These are phyloP conservation scores for Cutaneotrichosporon daszewskae DNA, from an alignment of 1,284 basidiomycete genomes.

Conservation along the genomic window DNA sequence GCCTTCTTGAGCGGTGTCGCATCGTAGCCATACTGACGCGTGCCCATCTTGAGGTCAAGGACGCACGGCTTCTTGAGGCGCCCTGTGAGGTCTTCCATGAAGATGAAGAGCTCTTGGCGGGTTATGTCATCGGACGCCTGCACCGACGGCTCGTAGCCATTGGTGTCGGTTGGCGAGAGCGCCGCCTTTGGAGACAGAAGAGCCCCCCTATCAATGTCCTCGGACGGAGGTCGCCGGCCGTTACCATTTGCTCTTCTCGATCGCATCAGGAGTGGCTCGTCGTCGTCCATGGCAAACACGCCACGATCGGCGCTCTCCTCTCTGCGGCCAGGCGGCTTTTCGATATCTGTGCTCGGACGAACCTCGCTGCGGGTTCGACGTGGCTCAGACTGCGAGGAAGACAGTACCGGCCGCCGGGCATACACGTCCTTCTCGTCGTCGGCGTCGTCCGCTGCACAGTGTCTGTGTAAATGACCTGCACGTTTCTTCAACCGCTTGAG, in stretches of 20 bases:
- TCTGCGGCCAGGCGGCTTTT: background rate
- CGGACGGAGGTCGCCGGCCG: background rate
- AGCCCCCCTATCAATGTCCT: background rate
- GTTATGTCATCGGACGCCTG: constrained; percentile 50
- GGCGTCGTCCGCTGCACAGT: constrained; percentile 21
- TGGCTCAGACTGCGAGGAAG: background rate
- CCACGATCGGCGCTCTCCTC: constrained; percentile 37
- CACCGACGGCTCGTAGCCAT: constrained; percentile 23
- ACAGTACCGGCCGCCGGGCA: too few species aligned
- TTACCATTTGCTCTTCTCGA: too few species aligned
- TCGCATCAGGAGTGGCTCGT: constrained; percentile 1
- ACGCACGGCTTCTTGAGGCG: constrained; percentile 91
- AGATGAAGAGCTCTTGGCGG: constrained; percentile 92
- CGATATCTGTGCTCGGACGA: background rate
- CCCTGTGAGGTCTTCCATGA: constrained; percentile 98
- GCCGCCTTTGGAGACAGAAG: background rate
- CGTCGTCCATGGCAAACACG: constrained; percentile 51
- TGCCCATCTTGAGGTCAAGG: constrained; percentile 98
- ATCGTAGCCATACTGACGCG: constrained; percentile 94
- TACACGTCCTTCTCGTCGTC: constrained; percentile 40
- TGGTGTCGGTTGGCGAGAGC: background rate
- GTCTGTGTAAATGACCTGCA: constrained; percentile 15
- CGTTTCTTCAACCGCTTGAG: constrained; percentile 55
- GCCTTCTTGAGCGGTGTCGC: constrained; percentile 89
- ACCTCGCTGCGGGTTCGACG: constrained; percentile 1